A percentile compares a stretch with the other conserved stretches of the same genome.
phyloP scores from a whole-genome alignment of 176 grass and related monocot genomes.

The Leersia perrieri region DNA sequence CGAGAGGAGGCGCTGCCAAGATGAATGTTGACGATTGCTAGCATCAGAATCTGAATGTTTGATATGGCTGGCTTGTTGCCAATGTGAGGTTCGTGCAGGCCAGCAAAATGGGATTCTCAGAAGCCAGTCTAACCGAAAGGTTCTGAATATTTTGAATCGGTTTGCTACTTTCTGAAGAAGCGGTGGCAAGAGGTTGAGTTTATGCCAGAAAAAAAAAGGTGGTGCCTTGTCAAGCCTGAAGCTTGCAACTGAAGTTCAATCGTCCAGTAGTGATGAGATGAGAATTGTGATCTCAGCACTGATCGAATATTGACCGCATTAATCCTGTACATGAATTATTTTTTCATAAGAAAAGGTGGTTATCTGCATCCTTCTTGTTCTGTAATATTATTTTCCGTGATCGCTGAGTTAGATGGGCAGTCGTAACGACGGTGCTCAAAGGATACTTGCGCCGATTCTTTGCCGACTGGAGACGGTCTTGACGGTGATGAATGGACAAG shows the following conservation, averaged over 20 bases:
- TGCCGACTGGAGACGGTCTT: too few relatives aligned
- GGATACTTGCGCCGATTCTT: too few relatives aligned
- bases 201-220: neutral
- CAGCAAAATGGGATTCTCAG: neutral
- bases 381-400: neutral
- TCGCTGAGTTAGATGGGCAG: neutral
- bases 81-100: neutral
- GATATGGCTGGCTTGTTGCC: neutral
- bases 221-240: neutral
- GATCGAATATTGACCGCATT: neutral
- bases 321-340: neutral
- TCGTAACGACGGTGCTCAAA: too few relatives aligned
- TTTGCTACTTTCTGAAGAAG: neutral
- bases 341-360: neutral
- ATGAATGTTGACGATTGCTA: slow-evolving; percentile 38
- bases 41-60: neutral
- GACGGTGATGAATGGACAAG: too few relatives aligned
- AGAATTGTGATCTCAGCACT: neutral
- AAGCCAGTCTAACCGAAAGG: neutral
- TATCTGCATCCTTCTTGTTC: neutral
- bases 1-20: slow-evolving; percentile 28
- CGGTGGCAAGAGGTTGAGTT: neutral
- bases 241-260: neutral
- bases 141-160: neutral
- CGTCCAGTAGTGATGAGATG: neutral